Percentiles rank a stretch among this genome's conserved stretches.
Conservation (phyloP, 176 grass and related monocot genomes). For the Phoenix roebelenii region DNA sequence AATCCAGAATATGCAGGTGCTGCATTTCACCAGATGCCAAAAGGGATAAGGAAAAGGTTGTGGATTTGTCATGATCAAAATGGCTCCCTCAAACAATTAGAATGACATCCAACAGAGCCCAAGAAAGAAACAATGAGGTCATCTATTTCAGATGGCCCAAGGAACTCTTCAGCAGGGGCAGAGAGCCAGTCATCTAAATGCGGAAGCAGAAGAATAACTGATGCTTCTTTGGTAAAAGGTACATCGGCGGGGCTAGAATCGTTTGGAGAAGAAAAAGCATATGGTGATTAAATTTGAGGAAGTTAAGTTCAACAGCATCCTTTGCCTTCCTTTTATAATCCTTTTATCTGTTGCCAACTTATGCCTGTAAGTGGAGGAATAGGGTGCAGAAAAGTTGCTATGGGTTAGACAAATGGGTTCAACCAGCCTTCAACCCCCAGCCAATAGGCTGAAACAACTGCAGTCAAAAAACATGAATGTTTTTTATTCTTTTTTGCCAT, state of each 20-base stretch:
- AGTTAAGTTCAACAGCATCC: slow-evolving; percentile 42
- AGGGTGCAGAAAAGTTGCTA: too few species aligned
- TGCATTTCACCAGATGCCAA: slow-evolving; percentile 27
- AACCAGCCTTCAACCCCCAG: too few species aligned
- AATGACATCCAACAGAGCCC: neutral
- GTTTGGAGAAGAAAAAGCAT: slow-evolving; percentile 57
- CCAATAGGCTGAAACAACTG: too few species aligned
- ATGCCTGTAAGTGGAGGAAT: too few species aligned
- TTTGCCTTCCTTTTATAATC: too few species aligned
- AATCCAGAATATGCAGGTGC: slow-evolving; percentile 13
- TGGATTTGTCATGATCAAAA: slow-evolving; percentile 27
- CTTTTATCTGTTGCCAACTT: too few species aligned
- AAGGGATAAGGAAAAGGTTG: slow-evolving; percentile 25
- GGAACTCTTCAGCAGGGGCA: slow-evolving; percentile 39
- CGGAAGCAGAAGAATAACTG: slow-evolving; percentile 40
- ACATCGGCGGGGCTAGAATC: slow-evolving; percentile 25
- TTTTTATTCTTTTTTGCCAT: too few species aligned
- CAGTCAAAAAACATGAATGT: too few species aligned
- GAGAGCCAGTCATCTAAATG: slow-evolving; percentile 26
- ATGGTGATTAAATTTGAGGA: slow-evolving; percentile 73
- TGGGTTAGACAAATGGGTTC: too few species aligned
- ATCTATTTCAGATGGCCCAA: slow-evolving; percentile 47
- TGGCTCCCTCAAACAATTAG: slow-evolving; percentile 64
- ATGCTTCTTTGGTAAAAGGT: neutral
- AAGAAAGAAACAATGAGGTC: slow-evolving; percentile 25